Conservation (phyloP, 495 filamentous ascomycete genomes). For the Hypoxylon cercidicola region DNA sequence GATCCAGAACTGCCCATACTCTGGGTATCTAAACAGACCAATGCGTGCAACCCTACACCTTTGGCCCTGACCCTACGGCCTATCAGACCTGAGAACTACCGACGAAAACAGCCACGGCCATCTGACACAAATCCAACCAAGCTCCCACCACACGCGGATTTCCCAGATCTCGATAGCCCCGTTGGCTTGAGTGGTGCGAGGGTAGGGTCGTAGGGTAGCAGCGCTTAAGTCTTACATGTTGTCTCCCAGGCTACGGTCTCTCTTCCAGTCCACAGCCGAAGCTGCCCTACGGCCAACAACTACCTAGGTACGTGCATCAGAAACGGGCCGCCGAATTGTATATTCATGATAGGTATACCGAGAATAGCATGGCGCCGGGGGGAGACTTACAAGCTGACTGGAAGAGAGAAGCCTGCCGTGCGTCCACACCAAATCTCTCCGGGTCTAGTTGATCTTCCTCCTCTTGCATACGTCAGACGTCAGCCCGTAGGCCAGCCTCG, state of each 20-base stretch:
- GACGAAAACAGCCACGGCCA: constrained; percentile 11
- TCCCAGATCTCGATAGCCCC: constrained; percentile 37
- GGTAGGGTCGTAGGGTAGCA: constrained; percentile 36
- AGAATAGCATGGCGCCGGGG: constrained; percentile 22
- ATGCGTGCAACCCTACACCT: constrained; percentile 34
- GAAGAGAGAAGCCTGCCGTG: neutral
- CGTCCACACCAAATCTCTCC: constrained; percentile 3
- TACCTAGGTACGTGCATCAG: constrained; percentile 19
- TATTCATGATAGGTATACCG: constrained; percentile 24
- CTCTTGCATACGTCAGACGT: constrained; percentile 29
- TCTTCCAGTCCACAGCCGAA: constrained; percentile 21
- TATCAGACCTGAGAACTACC: constrained; percentile 28
- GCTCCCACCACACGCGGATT: constrained; percentile 6
- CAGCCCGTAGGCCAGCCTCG: constrained; percentile 11
- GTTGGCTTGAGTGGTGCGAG: constrained; percentile 9
- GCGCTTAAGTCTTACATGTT: constrained; percentile 25
- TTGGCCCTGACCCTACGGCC: constrained; percentile 5
- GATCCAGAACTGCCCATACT: constrained; percentile 24
- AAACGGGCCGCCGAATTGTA: neutral
- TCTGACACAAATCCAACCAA: constrained; percentile 15
- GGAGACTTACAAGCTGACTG: neutral
- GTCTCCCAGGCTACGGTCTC: neutral
- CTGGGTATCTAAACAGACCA: constrained; percentile 40
- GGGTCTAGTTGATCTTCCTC: neutral
- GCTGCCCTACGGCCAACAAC: constrained; percentile 23